Evolutionary conservation across 345 rosid genomes (phyloP).

Genomic region (Hirschfeldia incana): DNA sequence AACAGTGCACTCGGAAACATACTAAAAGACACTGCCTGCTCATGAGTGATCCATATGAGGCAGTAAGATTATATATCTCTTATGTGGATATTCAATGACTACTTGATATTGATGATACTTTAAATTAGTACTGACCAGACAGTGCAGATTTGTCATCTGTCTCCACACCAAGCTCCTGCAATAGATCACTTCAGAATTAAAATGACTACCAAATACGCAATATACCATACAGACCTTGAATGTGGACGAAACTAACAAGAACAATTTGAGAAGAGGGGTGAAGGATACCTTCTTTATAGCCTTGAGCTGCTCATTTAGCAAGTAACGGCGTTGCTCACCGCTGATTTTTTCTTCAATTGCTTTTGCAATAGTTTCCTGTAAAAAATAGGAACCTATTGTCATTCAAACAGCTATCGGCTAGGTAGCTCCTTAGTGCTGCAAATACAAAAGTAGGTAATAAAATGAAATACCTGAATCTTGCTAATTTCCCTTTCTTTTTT

Average conservation of each 20-base stretch:
- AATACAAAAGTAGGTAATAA: neutral
- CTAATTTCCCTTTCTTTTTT: constrained; percentile 98
- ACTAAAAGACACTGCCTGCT: neutral
- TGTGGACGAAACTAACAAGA: neutral
- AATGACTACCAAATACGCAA: neutral
- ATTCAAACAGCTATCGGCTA: constrained; percentile 4
- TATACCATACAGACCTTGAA: neutral
- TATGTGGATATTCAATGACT: neutral
- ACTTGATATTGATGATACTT: neutral
- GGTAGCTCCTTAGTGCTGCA: neutral
- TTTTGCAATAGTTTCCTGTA: constrained; percentile 91
- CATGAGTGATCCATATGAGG: neutral
- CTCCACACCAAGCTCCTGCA: constrained; percentile 2
- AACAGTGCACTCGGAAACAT: too few species aligned
- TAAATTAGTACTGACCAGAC: neutral
- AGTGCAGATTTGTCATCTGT: constrained; percentile 3
- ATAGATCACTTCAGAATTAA: neutral
- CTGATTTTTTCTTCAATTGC: constrained; percentile 98
- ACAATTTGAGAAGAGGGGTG: constrained; percentile 17
- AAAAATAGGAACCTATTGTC: constrained; percentile 6
- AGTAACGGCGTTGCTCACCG: constrained; percentile 97
- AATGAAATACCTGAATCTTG: constrained; percentile 79
- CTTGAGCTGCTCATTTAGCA: constrained; percentile 88
- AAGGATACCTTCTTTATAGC: constrained; percentile 29
- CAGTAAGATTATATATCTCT: neutral